A percentile compares a stretch with the other conserved stretches of the same genome.
Conservation (phyloP, 139 green algal species). For the Volvox africanus region DNA sequence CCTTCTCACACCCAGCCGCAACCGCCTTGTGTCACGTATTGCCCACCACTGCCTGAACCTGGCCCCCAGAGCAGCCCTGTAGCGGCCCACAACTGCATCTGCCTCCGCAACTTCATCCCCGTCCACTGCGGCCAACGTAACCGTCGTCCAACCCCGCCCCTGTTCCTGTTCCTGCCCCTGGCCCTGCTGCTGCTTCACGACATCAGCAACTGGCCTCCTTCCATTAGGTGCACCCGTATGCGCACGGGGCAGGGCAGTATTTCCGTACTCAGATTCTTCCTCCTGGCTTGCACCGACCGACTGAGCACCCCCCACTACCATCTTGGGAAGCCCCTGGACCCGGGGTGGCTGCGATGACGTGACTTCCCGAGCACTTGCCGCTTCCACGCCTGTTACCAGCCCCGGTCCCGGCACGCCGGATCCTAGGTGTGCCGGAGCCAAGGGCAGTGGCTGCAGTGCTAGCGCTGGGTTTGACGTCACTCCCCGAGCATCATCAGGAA, state of each 20-base stretch:
- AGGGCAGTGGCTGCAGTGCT: not conserved
- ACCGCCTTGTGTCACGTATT: not conserved
- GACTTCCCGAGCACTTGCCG: too few species aligned
- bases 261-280: too few species aligned
- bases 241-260: too few species aligned
- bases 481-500: not conserved
- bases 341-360: too few species aligned
- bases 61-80: not conserved
- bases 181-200: not conserved
- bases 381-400: not conserved
- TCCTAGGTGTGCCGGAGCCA: not conserved
- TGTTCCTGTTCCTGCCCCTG: not conserved
- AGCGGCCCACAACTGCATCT: not conserved
- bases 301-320: too few species aligned
- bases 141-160: too few species aligned
- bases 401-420: not conserved
- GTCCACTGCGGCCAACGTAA: too few species aligned
- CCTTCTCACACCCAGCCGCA: slow-evolving; percentile 4
- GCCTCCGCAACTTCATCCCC: not conserved
- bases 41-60: not conserved
- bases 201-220: not conserved
- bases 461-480: not conserved
- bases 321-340: too few species aligned
- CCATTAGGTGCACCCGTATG: too few species aligned
- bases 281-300: too few species aligned